Percentiles rank a stretch among this genome's conserved stretches.
Conservation (phyloP, 208 protist species). For the Acanthamoeba royreba region DNA sequence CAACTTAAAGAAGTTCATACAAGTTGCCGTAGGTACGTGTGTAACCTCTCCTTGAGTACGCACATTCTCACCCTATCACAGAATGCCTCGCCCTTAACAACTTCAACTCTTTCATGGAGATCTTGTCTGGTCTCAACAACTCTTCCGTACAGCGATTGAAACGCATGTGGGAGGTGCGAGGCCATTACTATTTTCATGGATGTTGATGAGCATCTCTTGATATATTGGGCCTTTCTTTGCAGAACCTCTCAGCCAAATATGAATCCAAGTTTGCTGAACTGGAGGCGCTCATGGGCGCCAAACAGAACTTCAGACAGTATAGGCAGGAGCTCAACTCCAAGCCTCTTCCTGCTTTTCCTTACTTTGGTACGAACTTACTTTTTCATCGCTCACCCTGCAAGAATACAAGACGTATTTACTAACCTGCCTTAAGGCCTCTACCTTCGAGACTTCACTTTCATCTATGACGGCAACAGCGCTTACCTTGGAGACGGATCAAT, state of each 20-base stretch:
- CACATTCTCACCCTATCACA: neutral
- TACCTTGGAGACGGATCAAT: constrained; percentile 6
- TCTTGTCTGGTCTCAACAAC: neutral
- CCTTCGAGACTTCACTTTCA: constrained; percentile 7
- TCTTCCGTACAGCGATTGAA: neutral
- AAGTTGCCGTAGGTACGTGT: neutral
- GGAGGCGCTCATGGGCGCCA: neutral
- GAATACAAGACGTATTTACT: neutral
- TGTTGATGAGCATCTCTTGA: too few species aligned
- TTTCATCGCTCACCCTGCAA: neutral
- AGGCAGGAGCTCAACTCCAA: neutral
- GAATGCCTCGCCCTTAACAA: neutral
- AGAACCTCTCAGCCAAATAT: neutral
- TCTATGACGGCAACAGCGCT: neutral
- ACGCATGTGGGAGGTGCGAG: neutral
- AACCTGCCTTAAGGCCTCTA: neutral
- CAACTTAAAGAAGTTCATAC: neutral
- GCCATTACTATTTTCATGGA: too few species aligned
- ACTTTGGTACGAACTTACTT: neutral
- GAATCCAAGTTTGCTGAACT: neutral
- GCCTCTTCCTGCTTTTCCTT: neutral
- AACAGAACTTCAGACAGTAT: neutral
- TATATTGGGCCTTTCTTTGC: neutral
- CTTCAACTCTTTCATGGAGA: constrained; percentile 31
- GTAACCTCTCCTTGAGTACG: neutral